A percentile compares a stretch with the other conserved stretches of the same genome.
Conservation (phyloP, 164 flowering plant species). For the Umbellularia californica region DNA sequence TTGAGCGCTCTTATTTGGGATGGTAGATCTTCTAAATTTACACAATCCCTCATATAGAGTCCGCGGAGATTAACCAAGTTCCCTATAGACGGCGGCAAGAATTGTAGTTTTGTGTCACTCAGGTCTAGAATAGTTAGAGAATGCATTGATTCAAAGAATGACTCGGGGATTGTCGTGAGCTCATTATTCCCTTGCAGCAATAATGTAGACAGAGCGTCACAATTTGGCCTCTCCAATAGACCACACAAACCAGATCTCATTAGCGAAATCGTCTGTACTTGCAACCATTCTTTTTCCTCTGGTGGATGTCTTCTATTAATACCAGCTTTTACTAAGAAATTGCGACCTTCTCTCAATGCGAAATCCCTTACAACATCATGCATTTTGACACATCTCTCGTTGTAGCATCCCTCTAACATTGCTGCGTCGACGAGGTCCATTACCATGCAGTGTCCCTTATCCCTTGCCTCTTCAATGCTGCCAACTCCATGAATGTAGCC, state of each 20-base stretch:
- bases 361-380: constrained; percentile 10
- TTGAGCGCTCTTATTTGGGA: not conserved
- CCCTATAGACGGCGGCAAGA: constrained; percentile 13
- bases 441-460: not conserved
- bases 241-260: not conserved
- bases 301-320: not conserved
- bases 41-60: constrained; percentile 11
- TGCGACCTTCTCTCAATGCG: not conserved
- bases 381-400: not conserved
- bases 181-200: constrained; percentile 5
- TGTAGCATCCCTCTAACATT: not conserved
- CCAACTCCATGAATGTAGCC: not conserved
- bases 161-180: constrained; percentile 5
- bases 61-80: not conserved
- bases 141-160: constrained; percentile 17
- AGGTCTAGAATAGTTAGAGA: constrained; percentile 17
- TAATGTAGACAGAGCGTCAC: constrained; percentile 5
- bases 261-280: not conserved
- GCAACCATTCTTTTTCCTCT: constrained; percentile 6
- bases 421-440: not conserved
- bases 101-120: constrained; percentile 1
- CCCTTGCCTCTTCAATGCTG: not conserved
- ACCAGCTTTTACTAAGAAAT: not conserved
- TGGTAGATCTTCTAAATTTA: not conserved
- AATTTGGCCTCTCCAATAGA: not conserved